Evolutionary conservation across 495 filamentous ascomycete species (phyloP).

Genomic region (Penicillium roqueforti): DNA sequence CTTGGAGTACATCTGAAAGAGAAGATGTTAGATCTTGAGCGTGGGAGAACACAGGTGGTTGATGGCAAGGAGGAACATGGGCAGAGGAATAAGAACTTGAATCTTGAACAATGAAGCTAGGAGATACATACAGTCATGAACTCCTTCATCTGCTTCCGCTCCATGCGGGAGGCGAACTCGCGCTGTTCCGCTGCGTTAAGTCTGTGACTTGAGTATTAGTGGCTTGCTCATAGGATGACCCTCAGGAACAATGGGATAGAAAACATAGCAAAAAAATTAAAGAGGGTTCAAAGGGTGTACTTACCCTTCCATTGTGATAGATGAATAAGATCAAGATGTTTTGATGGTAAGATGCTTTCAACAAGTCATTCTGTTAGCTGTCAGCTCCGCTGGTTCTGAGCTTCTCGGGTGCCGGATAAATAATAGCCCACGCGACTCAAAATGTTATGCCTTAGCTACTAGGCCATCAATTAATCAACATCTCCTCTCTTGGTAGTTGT

Average conservation of each 20-base stretch:
- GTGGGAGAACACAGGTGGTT: neutral
- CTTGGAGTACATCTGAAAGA: slow-evolving; percentile 83
- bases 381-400: slow-evolving; percentile 26
- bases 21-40: neutral
- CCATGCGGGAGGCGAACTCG: slow-evolving; percentile 87
- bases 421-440: slow-evolving; percentile 5
- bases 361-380: neutral
- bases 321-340: slow-evolving; percentile 1
- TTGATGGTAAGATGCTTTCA: slow-evolving; percentile 15
- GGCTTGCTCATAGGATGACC: neutral
- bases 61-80: neutral
- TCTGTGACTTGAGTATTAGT: slow-evolving; percentile 17
- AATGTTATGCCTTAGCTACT: neutral
- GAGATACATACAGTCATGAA: slow-evolving; percentile 78
- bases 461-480: neutral
- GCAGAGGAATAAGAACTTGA: neutral
- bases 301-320: slow-evolving; percentile 44
- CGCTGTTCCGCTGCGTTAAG: slow-evolving; percentile 82
- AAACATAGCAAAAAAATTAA: neutral
- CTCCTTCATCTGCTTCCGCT: slow-evolving; percentile 96
- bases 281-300: slow-evolving; percentile 5
- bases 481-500: neutral
- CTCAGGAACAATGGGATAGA: neutral
- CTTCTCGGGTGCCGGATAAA: slow-evolving; percentile 22
- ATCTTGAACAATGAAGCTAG: neutral